Evolutionary conservation across 139 green algal species (phyloP).

Genomic region (Marvania coccoides): DNA sequence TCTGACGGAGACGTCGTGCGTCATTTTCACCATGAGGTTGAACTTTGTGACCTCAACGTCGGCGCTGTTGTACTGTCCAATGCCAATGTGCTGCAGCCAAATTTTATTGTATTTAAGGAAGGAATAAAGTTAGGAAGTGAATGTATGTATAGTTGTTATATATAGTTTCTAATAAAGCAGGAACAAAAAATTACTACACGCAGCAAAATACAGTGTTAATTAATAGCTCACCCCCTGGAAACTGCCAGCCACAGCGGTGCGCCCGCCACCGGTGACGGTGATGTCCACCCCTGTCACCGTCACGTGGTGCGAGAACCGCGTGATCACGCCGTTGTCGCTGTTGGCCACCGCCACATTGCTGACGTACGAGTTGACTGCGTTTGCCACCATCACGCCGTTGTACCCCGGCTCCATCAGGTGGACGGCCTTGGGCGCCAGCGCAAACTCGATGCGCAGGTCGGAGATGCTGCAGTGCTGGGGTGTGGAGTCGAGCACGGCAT

Average conservation of each 20-base stretch:
- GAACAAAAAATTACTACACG: no score
- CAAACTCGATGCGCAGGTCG: slow-evolving; percentile 2
- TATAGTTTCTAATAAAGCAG: no score
- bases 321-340: neutral
- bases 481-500: neutral
- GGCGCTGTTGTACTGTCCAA: slow-evolving; percentile 4
- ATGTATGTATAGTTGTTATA: no score
- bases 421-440: neutral
- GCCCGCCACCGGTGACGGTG: neutral
- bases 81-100: slow-evolving; percentile 3
- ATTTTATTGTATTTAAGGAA: no score
- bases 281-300: neutral
- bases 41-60: slow-evolving; percentile 6
- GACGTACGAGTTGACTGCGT: slow-evolving; percentile 1
- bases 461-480: neutral
- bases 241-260: neutral
- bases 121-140: no score
- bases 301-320: neutral
- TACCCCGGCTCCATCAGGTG: slow-evolving; percentile 1
- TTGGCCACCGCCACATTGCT: neutral
- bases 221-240: no score
- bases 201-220: no score
- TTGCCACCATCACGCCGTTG: slow-evolving; percentile 1
- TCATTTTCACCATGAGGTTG: neutral
- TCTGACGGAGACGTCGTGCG: neutral